These are phyloP conservation scores for Moelleriella libera DNA, from an alignment of 2,329 filamentous ascomycete genomes.

Conservation along the genomic window DNA sequence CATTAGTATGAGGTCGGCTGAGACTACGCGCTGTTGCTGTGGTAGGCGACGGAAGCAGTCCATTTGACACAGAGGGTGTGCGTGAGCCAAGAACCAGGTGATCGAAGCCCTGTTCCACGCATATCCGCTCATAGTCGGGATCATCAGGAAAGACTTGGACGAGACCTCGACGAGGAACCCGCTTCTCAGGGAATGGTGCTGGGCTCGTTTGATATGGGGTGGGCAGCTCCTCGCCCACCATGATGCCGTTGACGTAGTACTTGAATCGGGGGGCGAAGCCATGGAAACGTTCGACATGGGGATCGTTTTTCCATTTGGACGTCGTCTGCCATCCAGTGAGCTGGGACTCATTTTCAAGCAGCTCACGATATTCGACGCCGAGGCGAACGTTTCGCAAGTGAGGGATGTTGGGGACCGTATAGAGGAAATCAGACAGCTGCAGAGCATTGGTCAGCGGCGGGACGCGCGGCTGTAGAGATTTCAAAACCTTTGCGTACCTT, in stretches of 20 bases:
- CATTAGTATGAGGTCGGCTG: constrained; percentile 15
- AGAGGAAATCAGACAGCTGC: constrained; percentile 48
- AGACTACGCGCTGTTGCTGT: constrained; percentile 19
- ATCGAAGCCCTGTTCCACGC: constrained; percentile 40
- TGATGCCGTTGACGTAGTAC: constrained; percentile 41
- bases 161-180: constrained; percentile 40
- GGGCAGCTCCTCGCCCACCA: constrained; percentile 37
- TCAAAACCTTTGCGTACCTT: constrained; percentile 28
- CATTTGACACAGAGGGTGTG: constrained; percentile 30
- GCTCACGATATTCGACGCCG: constrained; percentile 44
- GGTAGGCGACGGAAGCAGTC: constrained; percentile 30
- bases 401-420: constrained; percentile 39
- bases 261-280: constrained; percentile 42
- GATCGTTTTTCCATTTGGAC: constrained; percentile 46
- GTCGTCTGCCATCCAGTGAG: constrained; percentile 24
- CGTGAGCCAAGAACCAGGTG: constrained; percentile 34
- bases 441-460: neutral
- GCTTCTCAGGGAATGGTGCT: constrained; percentile 38
- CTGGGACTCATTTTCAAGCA: constrained; percentile 35
- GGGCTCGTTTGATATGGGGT: constrained; percentile 31
- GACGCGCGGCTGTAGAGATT: too few relatives aligned
- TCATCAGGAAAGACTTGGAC: constrained; percentile 39
- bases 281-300: constrained; percentile 34
- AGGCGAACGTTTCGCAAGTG: constrained; percentile 43
- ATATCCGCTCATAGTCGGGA: constrained; percentile 40